phyloP scores from a whole-genome alignment of 768 basidiomycete genomes.

The Boletellus ananas region DNA sequence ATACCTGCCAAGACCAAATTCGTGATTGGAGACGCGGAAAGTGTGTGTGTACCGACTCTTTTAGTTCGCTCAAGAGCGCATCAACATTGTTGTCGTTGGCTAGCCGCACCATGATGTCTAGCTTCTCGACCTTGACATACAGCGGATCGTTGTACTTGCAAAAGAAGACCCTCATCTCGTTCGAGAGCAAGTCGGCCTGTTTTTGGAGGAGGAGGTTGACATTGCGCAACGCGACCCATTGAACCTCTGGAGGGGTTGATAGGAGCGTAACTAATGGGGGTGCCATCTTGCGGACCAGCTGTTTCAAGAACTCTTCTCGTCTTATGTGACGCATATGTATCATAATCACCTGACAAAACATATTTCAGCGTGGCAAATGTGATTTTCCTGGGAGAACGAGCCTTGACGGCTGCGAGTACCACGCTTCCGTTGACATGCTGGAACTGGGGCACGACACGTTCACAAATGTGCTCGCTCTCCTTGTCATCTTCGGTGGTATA shows the following conservation, averaged over 20 bases:
- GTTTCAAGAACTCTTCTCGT: slow-evolving; percentile 79
- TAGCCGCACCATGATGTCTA: slow-evolving; percentile 97
- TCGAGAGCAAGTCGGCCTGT: slow-evolving; percentile 81
- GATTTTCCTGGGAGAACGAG: slow-evolving; percentile 27
- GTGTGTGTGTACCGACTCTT: slow-evolving; percentile 65
- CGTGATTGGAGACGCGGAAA: neutral
- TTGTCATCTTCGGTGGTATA: slow-evolving; percentile 84
- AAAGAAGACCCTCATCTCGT: slow-evolving; percentile 99
- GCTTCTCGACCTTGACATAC: slow-evolving; percentile 98
- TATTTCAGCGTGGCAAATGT: neutral
- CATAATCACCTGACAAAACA: slow-evolving; percentile 76
- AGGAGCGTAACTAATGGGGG: slow-evolving; percentile 94
- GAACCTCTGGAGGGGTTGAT: slow-evolving; percentile 94
- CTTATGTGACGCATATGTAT: slow-evolving; percentile 86
- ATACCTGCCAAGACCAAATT: slow-evolving; percentile 51
- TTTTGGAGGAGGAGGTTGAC: slow-evolving; percentile 97
- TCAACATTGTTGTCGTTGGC: slow-evolving; percentile 91
- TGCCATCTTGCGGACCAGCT: slow-evolving; percentile 93
- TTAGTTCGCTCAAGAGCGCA: slow-evolving; percentile 90
- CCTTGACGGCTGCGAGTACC: slow-evolving; percentile 95
- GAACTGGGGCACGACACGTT: slow-evolving; percentile 96
- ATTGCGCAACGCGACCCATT: slow-evolving; percentile 97
- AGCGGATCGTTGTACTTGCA: slow-evolving; percentile 99
- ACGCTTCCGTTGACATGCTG: slow-evolving; percentile 97
- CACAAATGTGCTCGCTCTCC: slow-evolving; percentile 98